Percentiles rank a stretch among this genome's conserved stretches.
Evolutionary conservation across 768 basidiomycete species (phyloP).

Genomic region (Pleurotus pulmonarius): DNA sequence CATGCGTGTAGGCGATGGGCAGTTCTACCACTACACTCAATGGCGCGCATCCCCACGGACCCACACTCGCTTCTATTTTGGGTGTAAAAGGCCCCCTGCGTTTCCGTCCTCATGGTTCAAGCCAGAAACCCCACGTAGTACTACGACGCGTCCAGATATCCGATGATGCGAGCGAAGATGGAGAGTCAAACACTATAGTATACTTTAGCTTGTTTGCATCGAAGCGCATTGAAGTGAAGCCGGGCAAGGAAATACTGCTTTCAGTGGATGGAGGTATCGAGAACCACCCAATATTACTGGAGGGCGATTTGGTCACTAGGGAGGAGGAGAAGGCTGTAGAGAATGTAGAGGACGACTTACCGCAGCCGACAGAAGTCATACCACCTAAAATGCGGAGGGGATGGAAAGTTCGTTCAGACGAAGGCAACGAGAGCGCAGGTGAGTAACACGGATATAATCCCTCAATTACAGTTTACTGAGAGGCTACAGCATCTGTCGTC

Average conservation of each 20-base stretch:
- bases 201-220: constrained; percentile 65
- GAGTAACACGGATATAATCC: constrained; percentile 19
- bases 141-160: constrained; percentile 55
- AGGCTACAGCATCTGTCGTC: neutral
- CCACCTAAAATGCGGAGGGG: constrained; percentile 66
- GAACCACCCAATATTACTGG: constrained; percentile 56
- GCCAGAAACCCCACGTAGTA: constrained; percentile 66
- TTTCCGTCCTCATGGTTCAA: constrained; percentile 62
- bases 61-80: constrained; percentile 49
- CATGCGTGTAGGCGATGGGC: constrained; percentile 26
- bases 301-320: constrained; percentile 44
- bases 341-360: constrained; percentile 32
- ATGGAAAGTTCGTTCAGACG: constrained; percentile 50
- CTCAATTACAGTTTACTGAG: constrained; percentile 1
- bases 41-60: constrained; percentile 20
- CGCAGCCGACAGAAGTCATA: constrained; percentile 31
- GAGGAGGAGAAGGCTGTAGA: constrained; percentile 37
- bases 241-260: constrained; percentile 68
- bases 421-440: constrained; percentile 35
- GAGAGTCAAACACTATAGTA: constrained; percentile 32
- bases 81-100: constrained; percentile 61
- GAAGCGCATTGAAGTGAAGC: constrained; percentile 67
- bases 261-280: constrained; percentile 54
- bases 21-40: constrained; percentile 32
- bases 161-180: constrained; percentile 41